These are phyloP conservation scores for Carallia pectinifolia DNA, from an alignment of 345 rosid genomes.

Conservation along the genomic window DNA sequence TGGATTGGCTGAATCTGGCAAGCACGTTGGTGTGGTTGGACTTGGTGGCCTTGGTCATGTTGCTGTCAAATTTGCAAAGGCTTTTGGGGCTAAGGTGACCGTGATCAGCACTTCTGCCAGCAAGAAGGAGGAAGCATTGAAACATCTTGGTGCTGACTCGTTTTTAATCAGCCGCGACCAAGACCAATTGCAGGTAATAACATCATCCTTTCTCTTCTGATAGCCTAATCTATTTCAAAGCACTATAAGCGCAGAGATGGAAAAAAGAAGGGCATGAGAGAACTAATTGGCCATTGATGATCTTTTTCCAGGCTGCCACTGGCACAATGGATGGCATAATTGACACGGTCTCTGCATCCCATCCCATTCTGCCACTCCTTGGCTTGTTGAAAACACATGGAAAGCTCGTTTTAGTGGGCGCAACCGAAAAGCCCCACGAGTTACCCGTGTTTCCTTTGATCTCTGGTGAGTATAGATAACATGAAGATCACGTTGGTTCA, in stretches of 20 bases:
- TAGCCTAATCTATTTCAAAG: too few relatives aligned
- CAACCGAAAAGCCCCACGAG: constrained; percentile 5
- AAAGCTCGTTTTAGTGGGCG: constrained; percentile 22
- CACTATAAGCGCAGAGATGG: too few relatives aligned
- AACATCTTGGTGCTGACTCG: constrained; percentile 46
- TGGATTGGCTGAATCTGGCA: constrained; percentile 43
- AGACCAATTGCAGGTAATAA: constrained; percentile 43
- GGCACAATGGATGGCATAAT: constrained; percentile 34
- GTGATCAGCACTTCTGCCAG: constrained; percentile 55
- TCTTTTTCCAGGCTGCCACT: constrained; percentile 19
- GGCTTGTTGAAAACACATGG: constrained; percentile 24
- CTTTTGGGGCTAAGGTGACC: constrained; percentile 57
- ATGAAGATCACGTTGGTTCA: background rate
- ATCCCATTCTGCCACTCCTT: constrained; percentile 19
- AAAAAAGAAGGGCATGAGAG: too few relatives aligned
- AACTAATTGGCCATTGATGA: background rate
- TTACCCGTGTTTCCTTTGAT: constrained; percentile 1
- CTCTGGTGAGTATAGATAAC: background rate
- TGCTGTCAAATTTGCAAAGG: constrained; percentile 62
- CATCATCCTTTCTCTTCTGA: too few relatives aligned
- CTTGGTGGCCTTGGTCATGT: constrained; percentile 72
- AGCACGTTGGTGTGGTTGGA: constrained; percentile 64
- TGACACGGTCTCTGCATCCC: constrained; percentile 23
- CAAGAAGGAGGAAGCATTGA: constrained; percentile 56
- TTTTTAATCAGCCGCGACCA: constrained; percentile 49